These are phyloP conservation scores for Funneliformis mosseae DNA, from an alignment of 192 early-diverging fungal genomes.

Conservation along the genomic window DNA sequence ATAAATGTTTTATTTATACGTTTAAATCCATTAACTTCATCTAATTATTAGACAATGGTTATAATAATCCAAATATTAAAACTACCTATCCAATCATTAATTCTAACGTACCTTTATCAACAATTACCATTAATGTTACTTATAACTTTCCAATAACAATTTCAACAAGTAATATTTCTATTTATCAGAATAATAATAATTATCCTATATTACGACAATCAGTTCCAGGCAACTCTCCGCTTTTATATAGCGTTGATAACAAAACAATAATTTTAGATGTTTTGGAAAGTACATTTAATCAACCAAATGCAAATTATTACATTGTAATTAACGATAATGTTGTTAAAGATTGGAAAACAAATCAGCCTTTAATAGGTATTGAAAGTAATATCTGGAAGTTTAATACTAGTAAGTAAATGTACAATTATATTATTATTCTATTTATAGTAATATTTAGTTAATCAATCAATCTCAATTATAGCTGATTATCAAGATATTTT, in stretches of 20 bases:
- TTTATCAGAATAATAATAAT: background rate
- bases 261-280: background rate
- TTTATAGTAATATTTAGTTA: background rate
- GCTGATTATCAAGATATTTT: background rate
- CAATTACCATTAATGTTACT: background rate
- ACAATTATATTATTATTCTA: background rate
- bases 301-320: background rate
- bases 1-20: too few species aligned
- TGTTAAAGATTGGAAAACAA: background rate
- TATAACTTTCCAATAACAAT: background rate
- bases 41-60: background rate
- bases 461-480: background rate
- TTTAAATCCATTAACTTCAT: too few species aligned
- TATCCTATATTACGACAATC: background rate
- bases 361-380: background rate
- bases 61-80: background rate
- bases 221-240: background rate
- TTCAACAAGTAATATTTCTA: background rate
- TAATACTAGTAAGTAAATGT: background rate
- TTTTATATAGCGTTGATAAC: background rate
- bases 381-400: background rate
- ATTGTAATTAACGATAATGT: background rate
- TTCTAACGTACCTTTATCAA: background rate
- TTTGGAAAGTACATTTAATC: constrained; percentile 17
- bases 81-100: background rate